Base-by-base conservation (phyloP, 768 basidiomycete genomes). In the Pisolithus tinctorius region DNA sequence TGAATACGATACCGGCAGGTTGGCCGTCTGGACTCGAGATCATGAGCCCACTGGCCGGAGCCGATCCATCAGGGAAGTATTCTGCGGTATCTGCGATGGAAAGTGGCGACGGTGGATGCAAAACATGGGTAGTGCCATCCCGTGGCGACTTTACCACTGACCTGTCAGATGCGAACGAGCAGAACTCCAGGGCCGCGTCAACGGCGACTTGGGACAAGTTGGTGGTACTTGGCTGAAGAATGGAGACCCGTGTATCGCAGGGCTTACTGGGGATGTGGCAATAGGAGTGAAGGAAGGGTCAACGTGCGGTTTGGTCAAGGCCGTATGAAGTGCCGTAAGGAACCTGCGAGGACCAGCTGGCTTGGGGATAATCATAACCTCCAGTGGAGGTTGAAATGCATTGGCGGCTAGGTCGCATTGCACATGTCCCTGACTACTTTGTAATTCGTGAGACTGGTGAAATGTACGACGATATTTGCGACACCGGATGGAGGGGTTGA, bases 281-380 rank as follows among this genome's bases (percentile, higher is more conserved):
- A 92, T 98, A n/a, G 96, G 95, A 0, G 80, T 69, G 62, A 98
- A 96, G 66, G 85, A 88, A 0, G 94, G 89, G 63, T 99, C 95
- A 29, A 99, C 82, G 10, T 81, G 63, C 0, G 96, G 94, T 57
- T 84, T 88, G 8, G 81, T 87, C 45, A 90, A 77, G 1, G 93
- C 93, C 4, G 91, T 97, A 64, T 95, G 88, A 16, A 99, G 73
- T 25, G 93, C 88, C 20, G 93, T 94, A 58, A 99, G 73, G 59
- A 97, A 85, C 8, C 95, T 83, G 37, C 95, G 82, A 6, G 96
- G 96, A 4, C 96, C 95, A 16, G 89, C 94, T 9, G 95, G 95
- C 69, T 98, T 99, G 20, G 94, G 95, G 37, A 98, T 86, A 58
- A 99, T 91, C 79, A 98, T 89, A 27, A 99, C 82, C 59, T 99